A percentile compares a stretch with the other conserved stretches of the same genome.
Evolutionary conservation across 2,329 filamentous ascomycete genomes (phyloP).

Genomic region (Diplocarpon rosae): DNA sequence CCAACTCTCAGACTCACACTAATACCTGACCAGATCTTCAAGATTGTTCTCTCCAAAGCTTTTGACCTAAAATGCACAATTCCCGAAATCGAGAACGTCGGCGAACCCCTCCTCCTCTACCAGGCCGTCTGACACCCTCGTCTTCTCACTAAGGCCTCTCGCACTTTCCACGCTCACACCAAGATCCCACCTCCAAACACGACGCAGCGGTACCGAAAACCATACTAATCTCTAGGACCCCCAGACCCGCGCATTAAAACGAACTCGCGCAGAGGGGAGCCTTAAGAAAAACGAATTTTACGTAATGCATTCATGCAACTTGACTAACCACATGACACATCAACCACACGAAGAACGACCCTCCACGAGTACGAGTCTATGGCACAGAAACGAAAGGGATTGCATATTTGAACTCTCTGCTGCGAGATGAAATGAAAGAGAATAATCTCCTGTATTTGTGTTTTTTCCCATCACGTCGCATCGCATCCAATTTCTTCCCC

Average conservation of each 20-base stretch:
- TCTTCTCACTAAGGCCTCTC: not conserved
- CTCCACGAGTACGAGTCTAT: too few relatives aligned
- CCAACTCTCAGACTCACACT: slow-evolving; percentile 3
- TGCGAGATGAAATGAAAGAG: not conserved
- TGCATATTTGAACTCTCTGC: too few relatives aligned
- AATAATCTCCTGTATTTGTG: not conserved
- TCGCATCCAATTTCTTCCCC: not conserved
- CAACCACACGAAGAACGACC: too few relatives aligned
- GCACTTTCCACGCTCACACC: not conserved
- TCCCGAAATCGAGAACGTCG: slow-evolving; percentile 95
- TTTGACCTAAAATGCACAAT: slow-evolving; percentile 99
- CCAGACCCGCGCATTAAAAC: not conserved
- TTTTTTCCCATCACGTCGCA: not conserved
- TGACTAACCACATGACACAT: too few relatives aligned
- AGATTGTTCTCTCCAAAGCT: slow-evolving; percentile 96
- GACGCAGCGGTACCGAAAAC: not conserved
- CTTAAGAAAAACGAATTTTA: too few relatives aligned
- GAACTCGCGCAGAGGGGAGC: too few relatives aligned
- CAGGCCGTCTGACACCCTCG: slow-evolving; percentile 39
- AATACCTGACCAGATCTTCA: slow-evolving; percentile 73
- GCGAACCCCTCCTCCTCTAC: slow-evolving; percentile 89
- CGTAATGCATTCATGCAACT: too few relatives aligned
- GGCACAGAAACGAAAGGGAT: too few relatives aligned
- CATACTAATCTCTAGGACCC: not conserved
- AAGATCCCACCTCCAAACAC: not conserved